A percentile compares a stretch with the other conserved stretches of the same genome.
Conservation (phyloP, 345 rosid genomes). For the Syzygium jambos region DNA sequence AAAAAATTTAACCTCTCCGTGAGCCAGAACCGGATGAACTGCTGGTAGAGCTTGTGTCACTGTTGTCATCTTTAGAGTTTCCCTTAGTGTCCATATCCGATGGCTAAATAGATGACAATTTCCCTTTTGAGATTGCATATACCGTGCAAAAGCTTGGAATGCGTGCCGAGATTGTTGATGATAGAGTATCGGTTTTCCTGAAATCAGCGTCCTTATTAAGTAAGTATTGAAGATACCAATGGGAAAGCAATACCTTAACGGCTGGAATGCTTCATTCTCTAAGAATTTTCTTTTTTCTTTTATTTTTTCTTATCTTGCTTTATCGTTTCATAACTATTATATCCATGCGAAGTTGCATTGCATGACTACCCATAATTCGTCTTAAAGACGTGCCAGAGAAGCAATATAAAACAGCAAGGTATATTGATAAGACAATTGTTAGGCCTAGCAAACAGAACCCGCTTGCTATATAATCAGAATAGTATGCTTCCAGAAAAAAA, state of each 20-base stretch:
- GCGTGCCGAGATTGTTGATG: slow-evolving; percentile 48
- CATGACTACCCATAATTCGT: neutral
- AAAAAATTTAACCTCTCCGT: slow-evolving; percentile 30
- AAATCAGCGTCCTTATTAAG: neutral
- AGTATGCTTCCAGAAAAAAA: neutral
- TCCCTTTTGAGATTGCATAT: slow-evolving; percentile 68
- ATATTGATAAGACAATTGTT: neutral
- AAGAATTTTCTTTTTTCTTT: neutral
- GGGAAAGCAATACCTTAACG: neutral
- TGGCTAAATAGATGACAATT: slow-evolving; percentile 65
- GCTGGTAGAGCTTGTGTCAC: slow-evolving; percentile 30
- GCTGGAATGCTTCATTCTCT: neutral
- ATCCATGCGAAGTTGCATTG: neutral
- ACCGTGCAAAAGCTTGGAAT: slow-evolving; percentile 70
- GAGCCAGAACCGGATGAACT: slow-evolving; percentile 28
- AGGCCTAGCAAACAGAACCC: neutral
- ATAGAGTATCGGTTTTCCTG: slow-evolving; percentile 43
- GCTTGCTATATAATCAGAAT: neutral
- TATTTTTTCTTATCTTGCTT: neutral
- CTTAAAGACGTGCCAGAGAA: neutral
- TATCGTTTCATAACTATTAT: neutral
- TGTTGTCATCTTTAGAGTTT: slow-evolving; percentile 35
- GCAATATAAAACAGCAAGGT: neutral
- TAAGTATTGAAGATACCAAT: neutral
- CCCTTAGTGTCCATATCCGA: slow-evolving; percentile 44